Conservation (phyloP, 305 asterid genomes). For the Fraxinus greggii region DNA sequence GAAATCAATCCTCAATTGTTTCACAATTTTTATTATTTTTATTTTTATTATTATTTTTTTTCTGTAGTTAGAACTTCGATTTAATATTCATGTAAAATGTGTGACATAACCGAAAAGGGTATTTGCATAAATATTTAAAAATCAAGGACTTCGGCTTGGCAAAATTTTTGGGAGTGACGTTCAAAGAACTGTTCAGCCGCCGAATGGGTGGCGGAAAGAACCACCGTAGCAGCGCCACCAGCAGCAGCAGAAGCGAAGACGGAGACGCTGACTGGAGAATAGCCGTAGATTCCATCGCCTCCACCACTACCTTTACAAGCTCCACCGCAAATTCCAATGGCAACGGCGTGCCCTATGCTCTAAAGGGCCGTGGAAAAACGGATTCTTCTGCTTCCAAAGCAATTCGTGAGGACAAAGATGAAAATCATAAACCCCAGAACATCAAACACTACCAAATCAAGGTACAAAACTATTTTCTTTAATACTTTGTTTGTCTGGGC, state of each 20-base stretch:
- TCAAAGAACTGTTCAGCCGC: constrained; percentile 2
- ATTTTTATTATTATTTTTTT: too few relatives aligned
- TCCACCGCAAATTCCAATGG: constrained; percentile 15
- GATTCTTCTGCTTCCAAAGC: constrained; percentile 4
- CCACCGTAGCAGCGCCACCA: constrained; percentile 28
- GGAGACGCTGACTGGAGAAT: constrained; percentile 84
- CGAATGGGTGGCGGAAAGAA: constrained; percentile 37
- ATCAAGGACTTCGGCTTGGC: not conserved
- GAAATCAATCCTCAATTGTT: too few relatives aligned
- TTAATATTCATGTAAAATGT: too few relatives aligned
- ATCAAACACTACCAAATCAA: constrained; percentile 72
- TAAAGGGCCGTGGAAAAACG: not conserved
- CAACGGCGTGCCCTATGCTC: constrained; percentile 17
- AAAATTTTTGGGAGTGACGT: not conserved
- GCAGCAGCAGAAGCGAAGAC: constrained; percentile 81
- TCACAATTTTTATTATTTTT: too few relatives aligned
- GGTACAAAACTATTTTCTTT: constrained; percentile 31
- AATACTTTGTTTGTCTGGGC: not conserved
- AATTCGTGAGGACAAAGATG: constrained; percentile 29
- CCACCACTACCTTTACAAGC: constrained; percentile 34
- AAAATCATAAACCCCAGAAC: constrained; percentile 40
- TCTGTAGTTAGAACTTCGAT: too few relatives aligned
- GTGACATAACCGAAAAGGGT: too few relatives aligned
- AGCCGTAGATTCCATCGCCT: constrained; percentile 68
- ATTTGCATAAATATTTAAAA: not conserved